Conservation (phyloP, 805 yeast genomes). For the Wickerhamiella dianesei region DNA sequence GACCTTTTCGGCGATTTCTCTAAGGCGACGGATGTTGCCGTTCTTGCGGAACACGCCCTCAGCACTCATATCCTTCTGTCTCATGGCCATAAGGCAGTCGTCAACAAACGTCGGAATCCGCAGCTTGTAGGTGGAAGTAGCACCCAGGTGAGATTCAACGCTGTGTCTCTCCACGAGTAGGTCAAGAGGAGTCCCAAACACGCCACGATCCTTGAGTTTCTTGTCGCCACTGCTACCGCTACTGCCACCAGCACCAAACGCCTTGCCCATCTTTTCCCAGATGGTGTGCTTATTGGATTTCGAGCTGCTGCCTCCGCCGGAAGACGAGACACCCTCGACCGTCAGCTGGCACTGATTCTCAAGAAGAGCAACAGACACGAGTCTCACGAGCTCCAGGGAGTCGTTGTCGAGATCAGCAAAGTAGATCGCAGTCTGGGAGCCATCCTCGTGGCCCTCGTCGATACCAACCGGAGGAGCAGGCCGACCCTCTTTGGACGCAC, state of each 20-base stretch:
- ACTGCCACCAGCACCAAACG: slow-evolving; percentile 20
- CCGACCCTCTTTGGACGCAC: neutral
- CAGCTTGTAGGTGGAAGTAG: slow-evolving; percentile 61
- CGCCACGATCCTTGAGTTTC: slow-evolving; percentile 26
- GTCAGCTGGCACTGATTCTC: neutral
- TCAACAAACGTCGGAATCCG: slow-evolving; percentile 77
- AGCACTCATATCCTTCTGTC: slow-evolving; percentile 81
- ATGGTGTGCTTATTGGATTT: slow-evolving; percentile 24
- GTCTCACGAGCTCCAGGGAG: neutral
- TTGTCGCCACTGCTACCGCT: slow-evolving; percentile 10
- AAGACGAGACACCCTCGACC: neutral
- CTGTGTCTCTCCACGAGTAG: slow-evolving; percentile 58
- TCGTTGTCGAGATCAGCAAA: neutral
- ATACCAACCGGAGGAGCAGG: neutral
- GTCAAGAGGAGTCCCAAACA: slow-evolving; percentile 69
- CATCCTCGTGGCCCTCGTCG: neutral
- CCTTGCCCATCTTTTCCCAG: slow-evolving; percentile 35
- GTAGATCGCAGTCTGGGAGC: neutral
- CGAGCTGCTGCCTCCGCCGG: neutral
- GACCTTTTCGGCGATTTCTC: slow-evolving; percentile 57
- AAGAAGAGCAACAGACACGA: neutral
- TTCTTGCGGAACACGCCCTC: slow-evolving; percentile 95
- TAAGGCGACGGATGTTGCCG: slow-evolving; percentile 78
- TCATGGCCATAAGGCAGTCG: slow-evolving; percentile 68
- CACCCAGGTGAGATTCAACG: slow-evolving; percentile 70